phyloP scores from a whole-genome alignment of 768 basidiomycete genomes.

The Macrolepiota dolichaula region DNA sequence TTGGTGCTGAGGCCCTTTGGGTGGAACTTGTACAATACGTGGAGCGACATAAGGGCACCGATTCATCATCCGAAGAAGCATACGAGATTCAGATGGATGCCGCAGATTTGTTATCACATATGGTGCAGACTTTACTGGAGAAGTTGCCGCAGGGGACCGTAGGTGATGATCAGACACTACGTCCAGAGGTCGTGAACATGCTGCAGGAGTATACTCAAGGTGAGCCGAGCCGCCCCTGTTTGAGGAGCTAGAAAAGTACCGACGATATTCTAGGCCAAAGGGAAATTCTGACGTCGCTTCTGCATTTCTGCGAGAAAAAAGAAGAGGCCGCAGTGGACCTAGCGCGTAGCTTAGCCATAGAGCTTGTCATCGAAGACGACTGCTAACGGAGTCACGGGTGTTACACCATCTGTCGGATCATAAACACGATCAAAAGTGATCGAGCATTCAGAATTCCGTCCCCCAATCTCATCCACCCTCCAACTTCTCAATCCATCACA shows the following conservation, averaged over 20 bases:
- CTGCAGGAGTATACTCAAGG: slow-evolving; percentile 66
- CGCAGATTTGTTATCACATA: slow-evolving; percentile 60
- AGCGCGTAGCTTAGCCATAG: slow-evolving; percentile 51
- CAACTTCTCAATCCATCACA: slow-evolving; percentile 9
- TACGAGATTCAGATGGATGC: slow-evolving; percentile 71
- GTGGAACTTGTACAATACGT: slow-evolving; percentile 34
- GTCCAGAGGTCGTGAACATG: slow-evolving; percentile 64
- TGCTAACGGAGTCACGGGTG: not conserved
- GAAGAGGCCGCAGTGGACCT: slow-evolving; percentile 42
- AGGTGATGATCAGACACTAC: slow-evolving; percentile 24
- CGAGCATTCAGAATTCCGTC: not conserved
- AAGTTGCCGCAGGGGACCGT: slow-evolving; percentile 39
- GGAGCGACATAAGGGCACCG: slow-evolving; percentile 20
- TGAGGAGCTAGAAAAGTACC: not conserved
- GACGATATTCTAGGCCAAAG: slow-evolving; percentile 46
- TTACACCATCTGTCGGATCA: not conserved
- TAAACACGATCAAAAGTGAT: slow-evolving; percentile 3
- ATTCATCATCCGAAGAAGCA: slow-evolving; percentile 20
- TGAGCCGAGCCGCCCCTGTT: slow-evolving; percentile 19
- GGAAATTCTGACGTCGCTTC: slow-evolving; percentile 51
- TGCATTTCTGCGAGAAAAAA: slow-evolving; percentile 46
- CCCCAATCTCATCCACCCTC: slow-evolving; percentile 6
- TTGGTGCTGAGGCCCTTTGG: slow-evolving; percentile 60
- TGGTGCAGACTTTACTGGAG: slow-evolving; percentile 52
- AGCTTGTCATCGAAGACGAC: slow-evolving; percentile 45